These are phyloP conservation scores for Nematocida sp. DNA, from an alignment of 371 early-diverging fungal genomes.

Conservation along the genomic window DNA sequence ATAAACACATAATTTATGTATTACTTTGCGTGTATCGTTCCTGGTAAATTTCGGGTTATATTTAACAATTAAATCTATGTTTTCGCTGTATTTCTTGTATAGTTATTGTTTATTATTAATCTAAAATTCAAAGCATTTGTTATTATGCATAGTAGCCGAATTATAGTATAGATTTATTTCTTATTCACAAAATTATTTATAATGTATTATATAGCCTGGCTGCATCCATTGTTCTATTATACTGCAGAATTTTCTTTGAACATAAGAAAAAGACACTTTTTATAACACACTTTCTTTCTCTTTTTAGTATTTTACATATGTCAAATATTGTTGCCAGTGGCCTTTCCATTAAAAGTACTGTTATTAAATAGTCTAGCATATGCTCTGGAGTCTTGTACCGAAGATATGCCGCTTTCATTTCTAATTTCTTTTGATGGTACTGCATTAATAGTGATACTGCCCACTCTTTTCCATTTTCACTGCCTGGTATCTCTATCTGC, in stretches of 20 bases:
- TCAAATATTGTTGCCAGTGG: not conserved
- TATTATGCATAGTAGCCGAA: not conserved
- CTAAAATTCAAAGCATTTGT: too few relatives aligned
- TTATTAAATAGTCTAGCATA: not conserved
- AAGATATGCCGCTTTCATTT: not conserved
- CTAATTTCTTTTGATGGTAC: not conserved
- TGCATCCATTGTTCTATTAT: conserved; percentile 7
- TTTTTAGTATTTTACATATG: not conserved
- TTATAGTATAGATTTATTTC: not conserved
- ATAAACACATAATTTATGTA: too few relatives aligned
- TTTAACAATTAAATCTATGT: too few relatives aligned
- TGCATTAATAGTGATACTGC: not conserved
- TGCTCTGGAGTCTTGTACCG: not conserved
- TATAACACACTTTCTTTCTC: conserved; percentile 13
- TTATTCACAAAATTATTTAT: not conserved
- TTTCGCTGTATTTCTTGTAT: too few relatives aligned
- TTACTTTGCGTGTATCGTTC: too few relatives aligned
- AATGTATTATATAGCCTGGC: not conserved
- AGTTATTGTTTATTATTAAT: too few relatives aligned
- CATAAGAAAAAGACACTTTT: conserved; percentile 23
- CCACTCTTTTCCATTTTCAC: not conserved
- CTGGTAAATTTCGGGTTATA: too few relatives aligned
- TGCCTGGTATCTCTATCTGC: not conserved
- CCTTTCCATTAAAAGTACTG: conserved; percentile 2
- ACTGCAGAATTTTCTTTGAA: conserved; percentile 10